These are phyloP conservation scores for Claviceps africana DNA, from an alignment of 2,329 filamentous ascomycete species.

Conservation along the genomic window DNA sequence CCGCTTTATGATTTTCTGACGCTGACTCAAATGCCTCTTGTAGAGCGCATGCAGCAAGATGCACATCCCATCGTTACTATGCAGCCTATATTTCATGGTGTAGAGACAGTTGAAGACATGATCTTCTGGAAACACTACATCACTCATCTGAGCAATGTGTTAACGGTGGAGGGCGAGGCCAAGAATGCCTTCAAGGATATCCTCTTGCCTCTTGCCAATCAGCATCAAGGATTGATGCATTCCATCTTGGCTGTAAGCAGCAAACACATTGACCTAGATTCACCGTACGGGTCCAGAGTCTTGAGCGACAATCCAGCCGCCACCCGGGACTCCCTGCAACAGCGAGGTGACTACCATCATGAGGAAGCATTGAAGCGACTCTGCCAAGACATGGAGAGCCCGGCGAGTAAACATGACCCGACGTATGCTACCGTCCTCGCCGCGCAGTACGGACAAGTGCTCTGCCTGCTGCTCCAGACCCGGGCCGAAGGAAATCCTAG, in stretches of 20 bases:
- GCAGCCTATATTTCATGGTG: slow-evolving; percentile 59
- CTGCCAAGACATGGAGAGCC: slow-evolving; percentile 30
- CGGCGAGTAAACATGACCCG: slow-evolving; percentile 27
- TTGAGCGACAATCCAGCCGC: slow-evolving; percentile 35
- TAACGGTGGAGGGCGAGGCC: slow-evolving; percentile 69
- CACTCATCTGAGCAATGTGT: slow-evolving; percentile 60
- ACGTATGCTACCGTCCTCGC: slow-evolving; percentile 34
- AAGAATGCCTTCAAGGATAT: slow-evolving; percentile 79
- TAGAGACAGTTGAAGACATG: slow-evolving; percentile 67
- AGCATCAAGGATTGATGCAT: slow-evolving; percentile 76
- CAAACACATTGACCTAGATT: slow-evolving; percentile 53
- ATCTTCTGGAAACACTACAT: slow-evolving; percentile 76
- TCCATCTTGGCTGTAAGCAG: slow-evolving; percentile 74
- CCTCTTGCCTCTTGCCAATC: slow-evolving; percentile 65
- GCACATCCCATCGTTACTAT: slow-evolving; percentile 40
- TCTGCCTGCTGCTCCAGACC: slow-evolving; percentile 46
- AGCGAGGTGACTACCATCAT: slow-evolving; percentile 42
- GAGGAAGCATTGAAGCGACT: slow-evolving; percentile 39
- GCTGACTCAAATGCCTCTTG: not conserved
- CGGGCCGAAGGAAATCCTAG: slow-evolving; percentile 39
- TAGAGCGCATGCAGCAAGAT: slow-evolving; percentile 36
- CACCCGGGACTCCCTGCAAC: slow-evolving; percentile 29
- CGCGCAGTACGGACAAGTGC: slow-evolving; percentile 47
- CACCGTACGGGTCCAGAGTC: slow-evolving; percentile 40
- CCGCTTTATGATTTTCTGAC: not conserved